Evolutionary conservation across 805 yeast genomes (phyloP).

Genomic region (Metschnikowia orientalis): DNA sequence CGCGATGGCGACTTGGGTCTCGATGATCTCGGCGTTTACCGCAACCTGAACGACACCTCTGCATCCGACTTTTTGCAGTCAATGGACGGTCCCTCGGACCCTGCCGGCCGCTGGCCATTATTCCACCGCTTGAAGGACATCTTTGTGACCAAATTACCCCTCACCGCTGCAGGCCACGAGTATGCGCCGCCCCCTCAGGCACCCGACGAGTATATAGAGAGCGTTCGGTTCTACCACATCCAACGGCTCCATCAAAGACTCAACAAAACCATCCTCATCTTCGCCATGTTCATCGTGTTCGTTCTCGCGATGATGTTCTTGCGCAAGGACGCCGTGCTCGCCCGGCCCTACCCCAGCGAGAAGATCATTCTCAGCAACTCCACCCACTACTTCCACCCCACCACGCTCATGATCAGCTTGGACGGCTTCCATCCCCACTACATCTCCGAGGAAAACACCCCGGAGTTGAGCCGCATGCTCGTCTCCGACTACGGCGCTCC

Average conservation of each 20-base stretch:
- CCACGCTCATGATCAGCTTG: conserved; percentile 74
- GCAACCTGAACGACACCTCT: background rate
- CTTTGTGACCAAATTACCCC: conserved; percentile 1
- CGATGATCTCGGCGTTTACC: conserved; percentile 14
- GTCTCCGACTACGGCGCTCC: conserved; percentile 61
- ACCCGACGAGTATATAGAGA: conserved; percentile 9
- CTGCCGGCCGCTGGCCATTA: background rate
- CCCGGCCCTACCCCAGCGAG: conserved; percentile 2
- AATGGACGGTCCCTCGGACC: conserved; percentile 16
- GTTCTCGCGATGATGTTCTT: conserved; percentile 10
- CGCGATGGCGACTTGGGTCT: conserved; percentile 32
- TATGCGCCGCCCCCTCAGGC: background rate
- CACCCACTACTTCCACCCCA: conserved; percentile 66
- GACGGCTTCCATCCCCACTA: conserved; percentile 94
- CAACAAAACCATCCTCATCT: conserved; percentile 13
- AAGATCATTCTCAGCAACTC: conserved; percentile 47
- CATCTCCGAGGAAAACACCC: conserved; percentile 61
- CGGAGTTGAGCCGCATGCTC: conserved; percentile 59
- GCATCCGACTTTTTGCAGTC: conserved; percentile 17
- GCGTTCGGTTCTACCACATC: conserved; percentile 27
- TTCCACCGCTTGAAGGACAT: conserved; percentile 1
- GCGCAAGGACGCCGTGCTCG: background rate
- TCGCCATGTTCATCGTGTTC: conserved; percentile 12
- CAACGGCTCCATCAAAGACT: conserved; percentile 22
- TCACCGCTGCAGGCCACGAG: conserved; percentile 1